Percentiles rank a stretch among this genome's conserved stretches.
phyloP scores from a whole-genome alignment of 768 basidiomycete species.

The Dioszegia crocea region DNA sequence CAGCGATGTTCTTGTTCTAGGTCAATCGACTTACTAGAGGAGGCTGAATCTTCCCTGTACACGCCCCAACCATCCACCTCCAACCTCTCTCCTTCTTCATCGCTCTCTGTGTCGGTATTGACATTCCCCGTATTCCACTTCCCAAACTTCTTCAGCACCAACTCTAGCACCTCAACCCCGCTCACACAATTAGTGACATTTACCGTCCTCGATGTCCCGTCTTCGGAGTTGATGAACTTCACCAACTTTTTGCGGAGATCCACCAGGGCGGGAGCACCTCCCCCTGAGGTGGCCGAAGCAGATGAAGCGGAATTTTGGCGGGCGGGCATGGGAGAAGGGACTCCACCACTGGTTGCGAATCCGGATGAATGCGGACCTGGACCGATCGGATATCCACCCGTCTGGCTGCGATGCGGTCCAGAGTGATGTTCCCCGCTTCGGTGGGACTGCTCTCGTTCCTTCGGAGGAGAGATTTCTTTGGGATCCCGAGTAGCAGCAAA shows the following conservation, averaged over 20 bases:
- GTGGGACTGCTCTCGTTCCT: not conserved
- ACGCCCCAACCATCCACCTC: constrained; percentile 87
- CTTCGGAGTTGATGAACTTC: constrained; percentile 80
- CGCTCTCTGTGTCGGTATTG: constrained; percentile 57
- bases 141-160: constrained; percentile 83
- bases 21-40: constrained; percentile 43
- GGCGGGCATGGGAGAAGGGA: not conserved
- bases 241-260: constrained; percentile 78
- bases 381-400: constrained; percentile 12
- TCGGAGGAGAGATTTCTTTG: constrained; percentile 6
- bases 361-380: constrained; percentile 9
- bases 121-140: constrained; percentile 54
- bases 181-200: constrained; percentile 69
- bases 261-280: constrained; percentile 59
- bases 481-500: constrained; percentile 34
- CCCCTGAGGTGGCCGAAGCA: not conserved
- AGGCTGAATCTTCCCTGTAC: constrained; percentile 64
- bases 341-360: not conserved
- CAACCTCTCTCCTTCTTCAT: constrained; percentile 62
- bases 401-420: constrained; percentile 9
- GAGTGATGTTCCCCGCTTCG: constrained; percentile 1
- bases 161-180: constrained; percentile 80
- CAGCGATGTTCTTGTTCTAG: constrained; percentile 3
- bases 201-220: constrained; percentile 66
- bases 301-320: not conserved